These are phyloP conservation scores for Neodidymelliopsis sp. DNA, from an alignment of 2,329 filamentous ascomycete genomes.

Conservation along the genomic window DNA sequence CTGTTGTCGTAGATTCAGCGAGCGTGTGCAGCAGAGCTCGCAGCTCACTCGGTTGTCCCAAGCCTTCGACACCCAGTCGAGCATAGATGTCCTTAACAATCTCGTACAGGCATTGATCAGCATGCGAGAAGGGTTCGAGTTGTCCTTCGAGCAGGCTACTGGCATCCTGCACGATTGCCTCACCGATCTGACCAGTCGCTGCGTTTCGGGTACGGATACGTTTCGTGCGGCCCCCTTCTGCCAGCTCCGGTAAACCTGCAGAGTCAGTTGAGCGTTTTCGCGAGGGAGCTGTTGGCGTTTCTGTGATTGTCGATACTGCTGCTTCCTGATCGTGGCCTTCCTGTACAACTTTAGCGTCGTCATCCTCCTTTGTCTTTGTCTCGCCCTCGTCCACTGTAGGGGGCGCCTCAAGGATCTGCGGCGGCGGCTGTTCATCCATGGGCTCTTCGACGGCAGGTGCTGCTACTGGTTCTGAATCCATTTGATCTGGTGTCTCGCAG, in stretches of 20 bases:
- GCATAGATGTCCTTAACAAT: slow-evolving; percentile 61
- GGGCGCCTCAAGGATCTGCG: slow-evolving; percentile 10
- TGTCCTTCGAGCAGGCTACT: slow-evolving; percentile 63
- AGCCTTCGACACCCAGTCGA: slow-evolving; percentile 57
- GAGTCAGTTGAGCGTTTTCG: slow-evolving; percentile 69
- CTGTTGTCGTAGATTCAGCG: slow-evolving; percentile 15
- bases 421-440: not conserved
- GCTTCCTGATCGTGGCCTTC: slow-evolving; percentile 32
- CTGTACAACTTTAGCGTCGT: not conserved
- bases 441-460: slow-evolving; percentile 7
- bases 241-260: slow-evolving; percentile 64
- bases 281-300: slow-evolving; percentile 50
- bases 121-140: slow-evolving; percentile 60
- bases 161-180: slow-evolving; percentile 60
- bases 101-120: slow-evolving; percentile 66
- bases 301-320: slow-evolving; percentile 27
- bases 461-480: slow-evolving; percentile 13
- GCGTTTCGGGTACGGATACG: slow-evolving; percentile 67
- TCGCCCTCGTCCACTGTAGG: not conserved
- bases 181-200: slow-evolving; percentile 55
- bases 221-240: slow-evolving; percentile 66
- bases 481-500: slow-evolving; percentile 21
- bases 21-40: slow-evolving; percentile 36
- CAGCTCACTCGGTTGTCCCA: slow-evolving; percentile 53
- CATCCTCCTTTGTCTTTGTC: not conserved